Evolutionary conservation across 345 rosid species (phyloP).

Genomic region (Euphorbia tirucalli): DNA sequence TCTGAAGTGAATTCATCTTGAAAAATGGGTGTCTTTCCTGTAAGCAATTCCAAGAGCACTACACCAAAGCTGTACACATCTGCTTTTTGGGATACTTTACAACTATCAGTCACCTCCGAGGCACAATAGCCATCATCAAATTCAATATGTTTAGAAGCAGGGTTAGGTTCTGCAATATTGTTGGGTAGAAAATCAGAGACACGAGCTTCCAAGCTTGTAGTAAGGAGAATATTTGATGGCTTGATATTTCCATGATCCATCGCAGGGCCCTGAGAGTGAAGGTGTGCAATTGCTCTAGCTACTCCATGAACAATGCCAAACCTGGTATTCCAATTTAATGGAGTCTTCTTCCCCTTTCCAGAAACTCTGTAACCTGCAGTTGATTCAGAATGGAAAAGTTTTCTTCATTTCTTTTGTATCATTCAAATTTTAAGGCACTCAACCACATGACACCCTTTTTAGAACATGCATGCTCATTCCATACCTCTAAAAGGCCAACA

Average conservation of each 20-base stretch:
- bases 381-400: not conserved
- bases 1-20: constrained; percentile 43
- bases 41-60: constrained; percentile 39
- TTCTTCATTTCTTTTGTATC: no score
- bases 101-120: constrained; percentile 41
- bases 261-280: constrained; percentile 15
- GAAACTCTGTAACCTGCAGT: constrained; percentile 11
- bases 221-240: constrained; percentile 47
- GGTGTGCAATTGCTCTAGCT: not conserved
- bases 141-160: constrained; percentile 37
- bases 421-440: no score
- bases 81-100: constrained; percentile 45
- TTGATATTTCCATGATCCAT: constrained; percentile 47
- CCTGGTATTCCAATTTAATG: not conserved
- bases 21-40: constrained; percentile 32
- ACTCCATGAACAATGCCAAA: not conserved
- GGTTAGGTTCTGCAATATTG: constrained; percentile 29
- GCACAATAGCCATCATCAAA: constrained; percentile 33
- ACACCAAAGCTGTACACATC: constrained; percentile 52
- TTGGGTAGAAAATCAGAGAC: constrained; percentile 45
- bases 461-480: no score
- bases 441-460: no score
- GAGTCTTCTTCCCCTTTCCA: constrained; percentile 28
- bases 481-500: no score
- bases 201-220: constrained; percentile 39